These are phyloP conservation scores for Suhomyces yuchorum DNA, from an alignment of 1,139 yeast species.

Conservation along the genomic window DNA sequence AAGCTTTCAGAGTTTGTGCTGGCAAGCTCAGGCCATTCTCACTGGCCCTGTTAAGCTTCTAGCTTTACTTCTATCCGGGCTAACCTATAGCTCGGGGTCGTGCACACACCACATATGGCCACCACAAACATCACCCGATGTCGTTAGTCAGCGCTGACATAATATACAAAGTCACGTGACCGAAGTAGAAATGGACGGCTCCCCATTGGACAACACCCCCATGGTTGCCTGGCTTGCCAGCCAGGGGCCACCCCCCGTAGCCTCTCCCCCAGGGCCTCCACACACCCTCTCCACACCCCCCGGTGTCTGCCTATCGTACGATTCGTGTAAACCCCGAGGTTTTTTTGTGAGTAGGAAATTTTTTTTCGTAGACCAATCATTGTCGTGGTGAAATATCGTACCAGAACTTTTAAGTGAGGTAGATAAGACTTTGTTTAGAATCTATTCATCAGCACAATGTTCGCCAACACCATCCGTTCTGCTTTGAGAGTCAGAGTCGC, in stretches of 20 bases:
- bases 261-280: neutral
- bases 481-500: slow-evolving; percentile 49
- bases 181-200: neutral
- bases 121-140: neutral
- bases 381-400: slow-evolving; percentile 14
- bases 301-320: slow-evolving; percentile 9
- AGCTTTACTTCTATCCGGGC: neutral
- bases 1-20: neutral
- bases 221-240: neutral
- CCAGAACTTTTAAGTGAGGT: slow-evolving; percentile 8
- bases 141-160: neutral
- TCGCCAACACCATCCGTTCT: slow-evolving; percentile 55
- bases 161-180: slow-evolving; percentile 1
- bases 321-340: slow-evolving; percentile 6
- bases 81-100: neutral
- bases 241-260: neutral
- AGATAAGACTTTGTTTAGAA: slow-evolving; percentile 9
- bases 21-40: neutral
- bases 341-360: slow-evolving; percentile 11
- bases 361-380: slow-evolving; percentile 15
- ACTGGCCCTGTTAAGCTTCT: neutral
- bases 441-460: slow-evolving; percentile 30
- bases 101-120: neutral
- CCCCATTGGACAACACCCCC: neutral
- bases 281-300: neutral